These are phyloP conservation scores for Prunus mongolica DNA, from an alignment of 306 rosid genomes.

Conservation along the genomic window DNA sequence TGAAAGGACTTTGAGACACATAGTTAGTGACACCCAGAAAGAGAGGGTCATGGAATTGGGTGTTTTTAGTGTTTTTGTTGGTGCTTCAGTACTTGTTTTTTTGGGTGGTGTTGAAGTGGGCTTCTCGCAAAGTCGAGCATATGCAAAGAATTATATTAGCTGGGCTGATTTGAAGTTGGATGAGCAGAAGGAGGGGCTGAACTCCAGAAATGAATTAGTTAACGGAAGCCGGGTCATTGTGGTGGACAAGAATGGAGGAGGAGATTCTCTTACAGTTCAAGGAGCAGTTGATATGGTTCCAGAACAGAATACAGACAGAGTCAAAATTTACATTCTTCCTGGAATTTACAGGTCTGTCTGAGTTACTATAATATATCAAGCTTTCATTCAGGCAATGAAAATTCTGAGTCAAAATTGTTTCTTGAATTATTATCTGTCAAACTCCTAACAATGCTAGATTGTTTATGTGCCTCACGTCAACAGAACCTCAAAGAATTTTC, in stretches of 20 bases:
- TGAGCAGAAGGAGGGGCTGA: conserved; percentile 23
- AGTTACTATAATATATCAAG: background rate
- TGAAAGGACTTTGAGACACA: background rate
- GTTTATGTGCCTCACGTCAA: background rate
- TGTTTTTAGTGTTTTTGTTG: conserved; percentile 5
- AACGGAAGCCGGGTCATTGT: conserved; percentile 35
- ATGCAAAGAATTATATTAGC: conserved; percentile 40
- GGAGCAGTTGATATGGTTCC: conserved; percentile 88
- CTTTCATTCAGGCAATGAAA: too few relatives aligned
- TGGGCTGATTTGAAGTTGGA: conserved; percentile 79
- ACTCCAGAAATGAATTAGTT: background rate
- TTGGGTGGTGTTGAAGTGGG: conserved; percentile 27
- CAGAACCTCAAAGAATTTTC: background rate
- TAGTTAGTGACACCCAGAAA: background rate
- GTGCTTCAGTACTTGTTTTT: conserved; percentile 22
- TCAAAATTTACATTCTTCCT: conserved; percentile 72
- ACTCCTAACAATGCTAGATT: background rate
- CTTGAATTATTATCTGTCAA: background rate
- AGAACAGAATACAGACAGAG: conserved; percentile 42
- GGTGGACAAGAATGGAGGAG: conserved; percentile 59
- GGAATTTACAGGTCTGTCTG: conserved; percentile 72
- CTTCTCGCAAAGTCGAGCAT: conserved; percentile 19
- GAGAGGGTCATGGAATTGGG: background rate
- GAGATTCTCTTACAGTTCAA: conserved; percentile 77
- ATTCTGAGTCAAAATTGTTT: background rate